These are phyloP conservation scores for Danielozyma ontarioensis DNA, from an alignment of 805 yeast genomes.

Conservation along the genomic window DNA sequence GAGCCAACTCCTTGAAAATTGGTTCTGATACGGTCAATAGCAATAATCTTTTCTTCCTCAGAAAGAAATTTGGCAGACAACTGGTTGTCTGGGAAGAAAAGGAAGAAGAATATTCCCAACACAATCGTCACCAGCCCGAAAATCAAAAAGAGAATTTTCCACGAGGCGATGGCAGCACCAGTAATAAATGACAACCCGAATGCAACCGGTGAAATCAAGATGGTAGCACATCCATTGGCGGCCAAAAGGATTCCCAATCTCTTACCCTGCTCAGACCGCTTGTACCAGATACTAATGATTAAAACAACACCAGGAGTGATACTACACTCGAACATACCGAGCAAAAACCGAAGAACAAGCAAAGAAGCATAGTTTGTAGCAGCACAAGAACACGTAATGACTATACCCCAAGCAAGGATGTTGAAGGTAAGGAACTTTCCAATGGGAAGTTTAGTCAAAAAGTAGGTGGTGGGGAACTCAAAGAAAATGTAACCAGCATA, in stretches of 20 bases:
- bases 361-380: constrained; percentile 37
- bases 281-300: constrained; percentile 57
- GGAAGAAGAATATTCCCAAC: constrained; percentile 7
- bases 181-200: constrained; percentile 38
- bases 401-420: constrained; percentile 31
- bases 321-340: constrained; percentile 50
- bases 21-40: constrained; percentile 7
- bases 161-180: too few species aligned
- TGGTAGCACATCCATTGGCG: constrained; percentile 42
- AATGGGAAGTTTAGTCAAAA: constrained; percentile 54
- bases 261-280: constrained; percentile 32
- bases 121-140: constrained; percentile 53
- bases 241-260: constrained; percentile 39
- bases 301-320: constrained; percentile 55
- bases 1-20: constrained; percentile 42
- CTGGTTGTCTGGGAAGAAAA: constrained; percentile 10
- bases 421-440: constrained; percentile 44
- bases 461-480: constrained; percentile 43
- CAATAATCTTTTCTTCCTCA: constrained; percentile 6
- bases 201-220: constrained; percentile 41
- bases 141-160: constrained; percentile 58
- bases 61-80: constrained; percentile 10
- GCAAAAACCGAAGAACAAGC: constrained; percentile 41
- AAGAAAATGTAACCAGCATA: constrained; percentile 61
- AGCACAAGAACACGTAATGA: constrained; percentile 15